A percentile compares a stretch with the other conserved stretches of the same genome.
Conservation (phyloP, 2,329 filamentous ascomycete genomes). For the Helotiales sp. region DNA sequence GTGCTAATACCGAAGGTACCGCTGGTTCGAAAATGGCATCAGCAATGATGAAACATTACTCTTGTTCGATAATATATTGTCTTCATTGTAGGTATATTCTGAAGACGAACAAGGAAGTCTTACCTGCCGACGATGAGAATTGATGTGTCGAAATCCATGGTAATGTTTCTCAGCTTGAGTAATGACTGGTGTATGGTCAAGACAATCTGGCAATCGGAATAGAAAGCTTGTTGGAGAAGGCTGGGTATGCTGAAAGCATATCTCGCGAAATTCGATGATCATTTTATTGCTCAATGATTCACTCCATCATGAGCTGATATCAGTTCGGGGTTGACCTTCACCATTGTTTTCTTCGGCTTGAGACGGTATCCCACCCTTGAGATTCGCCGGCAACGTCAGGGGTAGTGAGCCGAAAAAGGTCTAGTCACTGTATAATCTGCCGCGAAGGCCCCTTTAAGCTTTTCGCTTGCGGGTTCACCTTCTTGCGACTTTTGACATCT, state of each 20-base stretch:
- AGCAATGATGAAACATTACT: neutral
- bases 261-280: too few species aligned
- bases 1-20: constrained; percentile 40
- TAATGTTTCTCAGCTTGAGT: neutral
- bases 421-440: neutral
- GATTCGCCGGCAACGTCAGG: too few species aligned
- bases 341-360: neutral
- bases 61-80: too few species aligned
- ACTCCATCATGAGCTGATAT: neutral
- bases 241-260: too few species aligned
- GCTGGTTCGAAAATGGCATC: neutral
- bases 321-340: neutral
- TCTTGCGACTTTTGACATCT: neutral
- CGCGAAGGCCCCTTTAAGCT: neutral
- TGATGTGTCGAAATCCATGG: neutral
- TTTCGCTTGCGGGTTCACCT: neutral
- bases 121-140: neutral
- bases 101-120: neutral
- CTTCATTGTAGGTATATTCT: neutral
- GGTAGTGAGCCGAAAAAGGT: neutral
- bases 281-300: too few species aligned
- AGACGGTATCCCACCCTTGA: too few species aligned
- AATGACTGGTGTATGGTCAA: too few species aligned
- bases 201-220: too few species aligned
- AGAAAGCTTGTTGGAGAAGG: too few species aligned